Percentiles rank a stretch among this genome's conserved stretches.
Conservation (phyloP, 805 yeast species). For the Cyberlindnera japonica region DNA sequence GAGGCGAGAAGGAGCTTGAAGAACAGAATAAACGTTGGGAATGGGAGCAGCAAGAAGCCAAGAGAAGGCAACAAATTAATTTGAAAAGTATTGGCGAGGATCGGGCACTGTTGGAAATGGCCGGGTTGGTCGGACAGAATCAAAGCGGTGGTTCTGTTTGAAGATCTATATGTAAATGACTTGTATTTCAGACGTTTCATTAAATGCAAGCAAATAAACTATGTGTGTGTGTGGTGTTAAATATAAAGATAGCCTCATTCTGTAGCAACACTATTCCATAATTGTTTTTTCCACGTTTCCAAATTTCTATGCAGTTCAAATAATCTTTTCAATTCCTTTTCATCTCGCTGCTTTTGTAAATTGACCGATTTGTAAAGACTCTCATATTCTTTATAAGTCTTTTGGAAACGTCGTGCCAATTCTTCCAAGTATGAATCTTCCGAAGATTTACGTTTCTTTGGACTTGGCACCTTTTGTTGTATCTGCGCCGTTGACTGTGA, state of each 20-base stretch:
- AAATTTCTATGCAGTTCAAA: slow-evolving; percentile 49
- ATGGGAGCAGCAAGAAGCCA: slow-evolving; percentile 88
- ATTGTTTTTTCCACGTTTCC: slow-evolving; percentile 50
- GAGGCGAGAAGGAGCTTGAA: slow-evolving; percentile 69
- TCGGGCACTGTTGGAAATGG: slow-evolving; percentile 82
- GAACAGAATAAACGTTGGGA: slow-evolving; percentile 80
- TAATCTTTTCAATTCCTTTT: slow-evolving; percentile 33
- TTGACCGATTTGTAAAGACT: slow-evolving; percentile 34
- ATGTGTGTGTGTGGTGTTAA: too few species aligned
- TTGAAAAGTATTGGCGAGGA: slow-evolving; percentile 70
- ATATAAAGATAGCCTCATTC: too few species aligned
- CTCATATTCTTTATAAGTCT: slow-evolving; percentile 47
- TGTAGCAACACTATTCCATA: slow-evolving; percentile 41
- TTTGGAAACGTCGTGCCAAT: slow-evolving; percentile 45
- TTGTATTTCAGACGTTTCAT: too few species aligned
- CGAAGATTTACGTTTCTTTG: slow-evolving; percentile 10
- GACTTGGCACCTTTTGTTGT: background rate
- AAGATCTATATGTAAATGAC: too few species aligned
- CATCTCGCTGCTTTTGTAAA: slow-evolving; percentile 5
- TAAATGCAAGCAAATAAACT: background rate
- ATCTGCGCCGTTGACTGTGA: background rate
- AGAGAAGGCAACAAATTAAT: slow-evolving; percentile 70
- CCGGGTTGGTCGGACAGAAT: slow-evolving; percentile 52
- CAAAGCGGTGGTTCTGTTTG: slow-evolving; percentile 48
- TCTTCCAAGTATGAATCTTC: slow-evolving; percentile 34